These are phyloP conservation scores for Talaromyces sp. DNA, from an alignment of 2,329 filamentous ascomycete genomes.

Conservation along the genomic window DNA sequence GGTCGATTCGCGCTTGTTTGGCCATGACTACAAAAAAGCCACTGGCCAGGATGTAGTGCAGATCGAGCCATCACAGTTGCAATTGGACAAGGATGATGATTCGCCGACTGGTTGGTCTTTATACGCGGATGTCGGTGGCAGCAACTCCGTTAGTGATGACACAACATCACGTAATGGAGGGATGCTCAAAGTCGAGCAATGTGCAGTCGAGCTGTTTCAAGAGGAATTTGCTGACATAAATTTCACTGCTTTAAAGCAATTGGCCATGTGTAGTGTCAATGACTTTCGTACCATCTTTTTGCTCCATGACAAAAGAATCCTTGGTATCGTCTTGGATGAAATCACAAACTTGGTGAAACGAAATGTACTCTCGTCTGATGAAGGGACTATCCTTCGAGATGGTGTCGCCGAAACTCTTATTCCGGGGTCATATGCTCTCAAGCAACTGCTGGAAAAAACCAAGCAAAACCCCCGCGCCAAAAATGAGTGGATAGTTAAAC, in stretches of 20 bases:
- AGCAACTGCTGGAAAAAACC: conserved; percentile 18
- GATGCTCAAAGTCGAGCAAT: conserved; percentile 23
- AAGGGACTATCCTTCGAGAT: conserved; percentile 22
- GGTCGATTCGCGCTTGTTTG: conserved; percentile 14
- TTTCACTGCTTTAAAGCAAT: conserved; percentile 25
- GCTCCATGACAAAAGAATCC: conserved; percentile 34
- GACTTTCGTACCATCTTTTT: conserved; percentile 32
- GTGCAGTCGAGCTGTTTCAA: conserved; percentile 29
- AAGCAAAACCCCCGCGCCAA: conserved; percentile 19
- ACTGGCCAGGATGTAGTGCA: conserved; percentile 9
- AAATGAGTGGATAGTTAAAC: conserved; percentile 27
- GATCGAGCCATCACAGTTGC: conserved; percentile 12
- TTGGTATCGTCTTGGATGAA: conserved; percentile 31
- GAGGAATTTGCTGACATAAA: conserved; percentile 26
- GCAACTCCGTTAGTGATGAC: conserved; percentile 19
- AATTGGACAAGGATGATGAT: background rate
- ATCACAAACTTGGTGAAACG: conserved; percentile 20
- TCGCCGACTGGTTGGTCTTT: conserved; percentile 9
- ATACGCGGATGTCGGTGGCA: conserved; percentile 13
- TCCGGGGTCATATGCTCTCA: conserved; percentile 26
- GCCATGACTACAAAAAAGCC: background rate
- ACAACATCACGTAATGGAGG: conserved; percentile 18
- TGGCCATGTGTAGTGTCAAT: conserved; percentile 30
- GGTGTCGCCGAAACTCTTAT: conserved; percentile 26
- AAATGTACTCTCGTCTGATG: conserved; percentile 21